Conservation (phyloP, 2,329 filamentous ascomycete genomes). For the Phyllosticta citrichinensis region DNA sequence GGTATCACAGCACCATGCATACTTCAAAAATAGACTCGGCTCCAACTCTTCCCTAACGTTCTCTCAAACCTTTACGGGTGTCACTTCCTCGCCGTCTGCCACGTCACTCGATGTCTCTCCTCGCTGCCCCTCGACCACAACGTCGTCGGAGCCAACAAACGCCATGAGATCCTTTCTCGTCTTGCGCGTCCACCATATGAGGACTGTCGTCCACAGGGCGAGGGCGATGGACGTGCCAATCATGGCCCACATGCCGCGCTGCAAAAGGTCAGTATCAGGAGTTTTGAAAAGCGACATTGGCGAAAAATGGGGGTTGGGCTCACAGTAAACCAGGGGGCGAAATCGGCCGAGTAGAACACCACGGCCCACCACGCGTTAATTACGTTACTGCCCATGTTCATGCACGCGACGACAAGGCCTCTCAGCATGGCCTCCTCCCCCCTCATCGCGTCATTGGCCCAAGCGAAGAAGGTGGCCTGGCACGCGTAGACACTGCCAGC, state of each 20-base stretch:
- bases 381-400: conserved; percentile 60
- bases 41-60: background rate
- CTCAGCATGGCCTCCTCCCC: conserved; percentile 54
- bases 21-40: background rate
- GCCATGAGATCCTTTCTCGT: background rate
- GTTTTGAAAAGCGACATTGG: background rate
- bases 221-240: conserved; percentile 53
- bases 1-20: background rate
- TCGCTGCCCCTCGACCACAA: background rate
- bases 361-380: conserved; percentile 67
- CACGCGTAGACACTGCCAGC: conserved; percentile 61
- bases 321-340: conserved; percentile 56
- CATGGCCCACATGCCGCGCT: conserved; percentile 66
- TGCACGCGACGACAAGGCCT: conserved; percentile 58
- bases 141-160: background rate
- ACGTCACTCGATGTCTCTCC: background rate
- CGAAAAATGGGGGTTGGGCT: conserved; percentile 19
- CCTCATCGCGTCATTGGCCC: conserved; percentile 62
- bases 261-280: conserved; percentile 8
- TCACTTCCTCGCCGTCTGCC: background rate
- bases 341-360: conserved; percentile 57
- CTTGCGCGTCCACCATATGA: conserved; percentile 34
- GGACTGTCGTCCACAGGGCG: conserved; percentile 47
- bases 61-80: background rate
- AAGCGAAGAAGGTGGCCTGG: conserved; percentile 65